Evolutionary conservation across 768 basidiomycete species (phyloP), one percentile per base, ranked within the genome.

Genomic region (Clavaria fumosa): DNA sequence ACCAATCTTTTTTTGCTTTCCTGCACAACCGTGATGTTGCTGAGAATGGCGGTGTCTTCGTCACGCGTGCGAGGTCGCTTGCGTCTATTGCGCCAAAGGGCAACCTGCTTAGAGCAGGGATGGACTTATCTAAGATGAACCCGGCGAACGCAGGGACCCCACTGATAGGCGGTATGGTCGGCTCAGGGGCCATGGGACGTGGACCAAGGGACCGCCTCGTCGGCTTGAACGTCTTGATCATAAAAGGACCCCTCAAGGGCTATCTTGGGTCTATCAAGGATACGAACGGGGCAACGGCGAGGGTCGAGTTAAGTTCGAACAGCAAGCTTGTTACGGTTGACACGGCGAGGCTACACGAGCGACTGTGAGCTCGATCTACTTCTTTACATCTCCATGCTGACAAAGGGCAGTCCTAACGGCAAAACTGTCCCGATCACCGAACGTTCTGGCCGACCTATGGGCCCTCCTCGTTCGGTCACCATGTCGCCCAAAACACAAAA

Each of bases 31-130:
- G 91, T 10, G 90, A 96, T 35, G 67, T 86, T 37, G 50, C 67
- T 14, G 90, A 96, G 56, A 90, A 97, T 48, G 80, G 85, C 15
- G 95, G 95, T 41, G 78, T 97, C 19, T 99, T 91, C 51, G 88
- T 99, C 35, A 83, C 88, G 0, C 78, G 89, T 24, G 75, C 85
- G 10, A 77, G 84, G 28, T 73, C 78, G 2, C 64, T 96, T 31
- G 73, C 71, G 1, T 91, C 90, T 7, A 60, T 88, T 15, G 86
- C 90, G 1, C 89, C 91, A 1, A 90, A 90, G 49, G 77, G 81
- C 37, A 78, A 70, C 45, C 56, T 79, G 27, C 53, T 78, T 34
- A 79, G 78, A 47, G 63, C 68, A 6, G 67, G 63, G 9, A 63
- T 73, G 3, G 91, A 96, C 57, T 64, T 91, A 10, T 80, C 84